Evolutionary conservation across 2,329 filamentous ascomycete genomes (phyloP).

Genomic region (Botrytis byssoidea): DNA sequence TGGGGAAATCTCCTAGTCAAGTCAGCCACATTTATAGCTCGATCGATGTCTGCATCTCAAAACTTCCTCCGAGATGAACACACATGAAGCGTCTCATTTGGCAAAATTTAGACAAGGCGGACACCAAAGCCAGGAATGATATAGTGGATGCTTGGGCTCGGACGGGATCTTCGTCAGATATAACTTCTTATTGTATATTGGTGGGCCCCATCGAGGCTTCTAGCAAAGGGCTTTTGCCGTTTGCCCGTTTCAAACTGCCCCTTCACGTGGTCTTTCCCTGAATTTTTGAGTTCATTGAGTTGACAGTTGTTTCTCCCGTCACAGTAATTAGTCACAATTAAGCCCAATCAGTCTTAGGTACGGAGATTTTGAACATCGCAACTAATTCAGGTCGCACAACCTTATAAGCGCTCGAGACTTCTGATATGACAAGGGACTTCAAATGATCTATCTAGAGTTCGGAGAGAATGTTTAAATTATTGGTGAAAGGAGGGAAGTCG

Average conservation of each 20-base stretch:
- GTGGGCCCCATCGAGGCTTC: neutral
- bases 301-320: neutral
- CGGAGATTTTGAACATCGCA: too few relatives aligned
- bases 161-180: slow-evolving; percentile 11
- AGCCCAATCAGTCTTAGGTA: neutral
- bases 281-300: neutral
- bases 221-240: neutral
- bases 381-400: neutral
- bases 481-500: slow-evolving; percentile 14
- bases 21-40: slow-evolving; percentile 12
- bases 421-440: neutral
- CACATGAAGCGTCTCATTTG: neutral
- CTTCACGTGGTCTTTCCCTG: neutral
- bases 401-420: neutral
- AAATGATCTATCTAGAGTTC: slow-evolving; percentile 14
- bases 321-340: neutral
- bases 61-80: neutral
- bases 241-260: neutral
- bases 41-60: slow-evolving; percentile 1
- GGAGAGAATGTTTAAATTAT: slow-evolving; percentile 8
- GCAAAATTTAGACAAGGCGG: neutral
- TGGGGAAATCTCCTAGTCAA: neutral
- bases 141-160: slow-evolving; percentile 8
- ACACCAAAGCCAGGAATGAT: neutral
- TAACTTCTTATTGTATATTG: neutral